These are phyloP conservation scores for Hypoxylon rubiginosum DNA, from an alignment of 2,329 filamentous ascomycete species.

Conservation along the genomic window DNA sequence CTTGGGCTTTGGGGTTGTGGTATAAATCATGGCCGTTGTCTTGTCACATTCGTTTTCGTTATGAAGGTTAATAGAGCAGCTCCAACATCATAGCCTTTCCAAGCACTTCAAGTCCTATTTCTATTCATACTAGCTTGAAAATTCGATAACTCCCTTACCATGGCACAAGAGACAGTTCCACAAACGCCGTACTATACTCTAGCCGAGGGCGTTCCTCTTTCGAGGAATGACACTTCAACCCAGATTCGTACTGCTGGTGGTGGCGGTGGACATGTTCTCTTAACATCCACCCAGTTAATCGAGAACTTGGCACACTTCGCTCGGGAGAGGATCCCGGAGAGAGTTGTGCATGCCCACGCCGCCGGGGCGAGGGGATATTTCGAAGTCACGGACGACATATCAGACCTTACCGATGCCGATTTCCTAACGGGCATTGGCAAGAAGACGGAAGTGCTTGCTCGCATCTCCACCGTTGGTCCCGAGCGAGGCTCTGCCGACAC, in stretches of 20 bases:
- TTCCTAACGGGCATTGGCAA: constrained; percentile 45
- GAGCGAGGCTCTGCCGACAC: constrained; percentile 44
- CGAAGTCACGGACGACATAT: constrained; percentile 45
- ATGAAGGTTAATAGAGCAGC: constrained; percentile 7
- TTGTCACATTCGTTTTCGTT: neutral
- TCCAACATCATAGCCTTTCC: neutral
- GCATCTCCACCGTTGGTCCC: constrained; percentile 47
- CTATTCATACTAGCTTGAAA: neutral
- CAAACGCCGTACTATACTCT: constrained; percentile 35
- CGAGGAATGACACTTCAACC: constrained; percentile 31
- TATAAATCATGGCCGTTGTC: constrained; percentile 18
- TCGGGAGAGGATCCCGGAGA: constrained; percentile 45
- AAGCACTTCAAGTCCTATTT: neutral
- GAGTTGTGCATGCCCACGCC: constrained; percentile 44
- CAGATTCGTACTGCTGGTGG: constrained; percentile 36
- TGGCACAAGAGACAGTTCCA: constrained; percentile 11
- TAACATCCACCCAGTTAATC: constrained; percentile 40
- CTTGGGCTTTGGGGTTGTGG: neutral
- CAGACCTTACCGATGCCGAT: constrained; percentile 44
- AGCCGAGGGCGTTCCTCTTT: constrained; percentile 33
- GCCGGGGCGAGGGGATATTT: constrained; percentile 44
- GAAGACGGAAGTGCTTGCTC: constrained; percentile 44
- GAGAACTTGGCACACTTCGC: constrained; percentile 44
- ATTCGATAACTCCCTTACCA: neutral
- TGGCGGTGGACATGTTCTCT: constrained; percentile 36